A percentile compares a stretch with the other conserved stretches of the same genome.
phyloP scores from a whole-genome alignment of 2,329 filamentous ascomycete species.

The Calonectria fujianensis region DNA sequence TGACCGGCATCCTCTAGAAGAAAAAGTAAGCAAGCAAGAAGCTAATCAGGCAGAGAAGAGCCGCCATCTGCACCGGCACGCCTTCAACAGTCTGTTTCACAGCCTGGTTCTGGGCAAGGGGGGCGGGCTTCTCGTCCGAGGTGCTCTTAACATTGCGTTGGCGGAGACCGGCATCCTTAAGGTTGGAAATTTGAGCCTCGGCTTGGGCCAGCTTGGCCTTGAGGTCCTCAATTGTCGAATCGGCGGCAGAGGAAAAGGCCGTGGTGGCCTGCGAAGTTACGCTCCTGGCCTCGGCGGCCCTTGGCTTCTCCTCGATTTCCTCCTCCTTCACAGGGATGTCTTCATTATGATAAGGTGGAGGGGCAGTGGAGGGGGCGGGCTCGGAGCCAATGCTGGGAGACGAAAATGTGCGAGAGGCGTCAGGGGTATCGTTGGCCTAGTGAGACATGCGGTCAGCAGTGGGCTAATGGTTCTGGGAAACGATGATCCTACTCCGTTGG shows the following conservation, averaged over 20 bases:
- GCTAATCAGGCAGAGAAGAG: slow-evolving; percentile 88
- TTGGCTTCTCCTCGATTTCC: slow-evolving; percentile 51
- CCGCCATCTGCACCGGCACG: slow-evolving; percentile 90
- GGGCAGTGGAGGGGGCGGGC: slow-evolving; percentile 56
- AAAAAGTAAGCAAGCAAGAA: slow-evolving; percentile 97
- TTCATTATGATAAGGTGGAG: slow-evolving; percentile 61
- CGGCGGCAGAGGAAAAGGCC: slow-evolving; percentile 66
- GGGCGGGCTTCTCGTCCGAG: slow-evolving; percentile 69
- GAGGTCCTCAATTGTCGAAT: slow-evolving; percentile 74
- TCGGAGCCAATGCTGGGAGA: slow-evolving; percentile 64
- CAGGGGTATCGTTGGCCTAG: slow-evolving; percentile 65
- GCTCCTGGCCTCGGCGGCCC: slow-evolving; percentile 54
- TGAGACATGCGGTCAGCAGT: slow-evolving; percentile 41
- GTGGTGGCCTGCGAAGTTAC: slow-evolving; percentile 65
- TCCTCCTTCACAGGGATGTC: slow-evolving; percentile 57
- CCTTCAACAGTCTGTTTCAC: slow-evolving; percentile 78
- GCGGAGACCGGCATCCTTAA: slow-evolving; percentile 84
- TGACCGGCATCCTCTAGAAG: slow-evolving; percentile 76
- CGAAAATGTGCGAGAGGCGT: slow-evolving; percentile 66
- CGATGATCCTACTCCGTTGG: slow-evolving; percentile 64
- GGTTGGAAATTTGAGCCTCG: slow-evolving; percentile 81
- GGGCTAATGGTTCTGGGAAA: background rate
- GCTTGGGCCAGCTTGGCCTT: slow-evolving; percentile 85
- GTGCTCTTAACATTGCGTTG: slow-evolving; percentile 82
- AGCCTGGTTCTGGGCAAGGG: slow-evolving; percentile 71